Evolutionary conservation across 768 basidiomycete genomes (phyloP).

Genomic region (Xerocomus spinulosus): DNA sequence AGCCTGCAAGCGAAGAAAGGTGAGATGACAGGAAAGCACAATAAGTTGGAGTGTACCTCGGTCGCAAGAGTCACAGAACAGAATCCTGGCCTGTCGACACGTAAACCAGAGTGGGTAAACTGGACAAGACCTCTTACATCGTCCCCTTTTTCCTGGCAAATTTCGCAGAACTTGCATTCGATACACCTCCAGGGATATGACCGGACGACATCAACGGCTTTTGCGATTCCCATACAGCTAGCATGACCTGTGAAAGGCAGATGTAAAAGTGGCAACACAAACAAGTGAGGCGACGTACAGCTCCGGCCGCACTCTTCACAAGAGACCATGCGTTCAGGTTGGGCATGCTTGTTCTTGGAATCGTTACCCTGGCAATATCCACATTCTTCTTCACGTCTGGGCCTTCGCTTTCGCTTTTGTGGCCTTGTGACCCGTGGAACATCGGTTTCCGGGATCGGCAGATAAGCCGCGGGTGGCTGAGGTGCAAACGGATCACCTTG

Average conservation of each 20-base stretch:
- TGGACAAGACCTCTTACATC: slow-evolving; percentile 56
- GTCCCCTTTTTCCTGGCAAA: slow-evolving; percentile 80
- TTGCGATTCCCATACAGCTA: slow-evolving; percentile 69
- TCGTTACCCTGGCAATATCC: slow-evolving; percentile 74
- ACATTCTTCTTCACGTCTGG: slow-evolving; percentile 60
- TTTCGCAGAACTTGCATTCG: slow-evolving; percentile 90
- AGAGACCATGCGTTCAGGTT: slow-evolving; percentile 66
- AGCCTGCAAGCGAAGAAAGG: slow-evolving; percentile 42
- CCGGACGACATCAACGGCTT: slow-evolving; percentile 56
- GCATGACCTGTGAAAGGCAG: slow-evolving; percentile 59
- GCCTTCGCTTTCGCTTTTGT: slow-evolving; percentile 43
- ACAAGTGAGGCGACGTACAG: slow-evolving; percentile 44
- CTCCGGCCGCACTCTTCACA: slow-evolving; percentile 82
- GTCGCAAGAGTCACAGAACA: slow-evolving; percentile 95
- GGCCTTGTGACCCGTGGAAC: slow-evolving; percentile 40
- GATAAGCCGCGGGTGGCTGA: slow-evolving; percentile 49
- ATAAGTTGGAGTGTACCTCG: slow-evolving; percentile 48
- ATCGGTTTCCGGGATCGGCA: slow-evolving; percentile 44
- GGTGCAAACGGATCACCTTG: slow-evolving; percentile 83
- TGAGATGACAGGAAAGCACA: slow-evolving; percentile 2
- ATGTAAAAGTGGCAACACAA: not conserved
- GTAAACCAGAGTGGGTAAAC: slow-evolving; percentile 20
- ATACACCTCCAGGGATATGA: slow-evolving; percentile 83
- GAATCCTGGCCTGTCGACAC: slow-evolving; percentile 56
- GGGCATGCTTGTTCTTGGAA: slow-evolving; percentile 48